Evolutionary conservation across 2,329 filamentous ascomycete species (phyloP).

Genomic region (Paecilomyces sp.): DNA sequence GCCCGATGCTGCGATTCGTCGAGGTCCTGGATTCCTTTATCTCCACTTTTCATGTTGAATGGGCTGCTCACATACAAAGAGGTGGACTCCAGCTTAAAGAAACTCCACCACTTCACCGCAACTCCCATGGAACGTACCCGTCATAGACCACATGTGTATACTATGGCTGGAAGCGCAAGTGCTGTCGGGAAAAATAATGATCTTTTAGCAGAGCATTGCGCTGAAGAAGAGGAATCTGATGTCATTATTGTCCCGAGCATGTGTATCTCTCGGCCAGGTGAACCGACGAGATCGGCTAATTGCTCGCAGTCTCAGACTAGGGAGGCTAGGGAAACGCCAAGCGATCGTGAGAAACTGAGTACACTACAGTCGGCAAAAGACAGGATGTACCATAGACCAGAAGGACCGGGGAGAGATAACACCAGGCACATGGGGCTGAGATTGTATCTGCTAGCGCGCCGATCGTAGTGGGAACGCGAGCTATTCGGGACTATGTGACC

Average conservation of each 20-base stretch:
- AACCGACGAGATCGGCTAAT: neutral
- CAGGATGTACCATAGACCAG: neutral
- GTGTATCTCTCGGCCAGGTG: neutral
- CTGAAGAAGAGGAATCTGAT: neutral
- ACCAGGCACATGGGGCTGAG: neutral
- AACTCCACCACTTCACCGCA: neutral
- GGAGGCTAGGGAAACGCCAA: neutral
- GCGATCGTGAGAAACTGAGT: neutral
- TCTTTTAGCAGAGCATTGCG: neutral
- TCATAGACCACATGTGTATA: neutral
- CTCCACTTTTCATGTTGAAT: neutral
- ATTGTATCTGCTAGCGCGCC: neutral
- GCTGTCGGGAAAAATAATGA: neutral
- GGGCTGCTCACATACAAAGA: neutral
- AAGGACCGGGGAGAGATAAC: neutral
- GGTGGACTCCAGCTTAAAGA: neutral
- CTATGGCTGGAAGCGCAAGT: neutral
- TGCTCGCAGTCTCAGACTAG: neutral
- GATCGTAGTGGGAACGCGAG: neutral
- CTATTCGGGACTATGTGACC: neutral
- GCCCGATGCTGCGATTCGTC: neutral
- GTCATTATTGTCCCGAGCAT: neutral
- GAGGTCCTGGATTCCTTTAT: neutral
- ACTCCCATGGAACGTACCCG: neutral
- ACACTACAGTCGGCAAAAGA: neutral